Base-by-base conservation (phyloP, 345 rosid species). In the Balakata baccata region DNA sequence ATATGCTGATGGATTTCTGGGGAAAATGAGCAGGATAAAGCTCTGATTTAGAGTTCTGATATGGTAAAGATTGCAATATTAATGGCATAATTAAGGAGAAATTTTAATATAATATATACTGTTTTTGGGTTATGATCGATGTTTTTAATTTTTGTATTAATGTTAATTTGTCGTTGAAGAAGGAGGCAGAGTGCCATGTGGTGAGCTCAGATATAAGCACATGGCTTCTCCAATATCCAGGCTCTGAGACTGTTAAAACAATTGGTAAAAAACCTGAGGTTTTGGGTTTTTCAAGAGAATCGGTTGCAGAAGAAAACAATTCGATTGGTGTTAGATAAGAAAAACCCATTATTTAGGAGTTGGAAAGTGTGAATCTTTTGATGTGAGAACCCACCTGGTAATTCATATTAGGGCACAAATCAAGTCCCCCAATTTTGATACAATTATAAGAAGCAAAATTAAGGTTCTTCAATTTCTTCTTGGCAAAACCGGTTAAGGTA, bases 171-270 rank as follows among this genome's bases (percentile, higher is more conserved):
- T 74, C 16, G 17, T 52, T 64, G 71, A 76, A 74, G 45, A 45
- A 71, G 73, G 68, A 53, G 64, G 75, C 7, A 37, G 58, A 14
- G 58, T 79, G 83, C 86, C 89, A 85, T 81, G 87, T 87, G 87
- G 80, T 81, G 86, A 85, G 80, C 81, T 75, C 87, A 79, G 87
- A 78, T 74, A 77, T 74, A 16, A 66, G 86, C 91, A 87, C 91
- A 87, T 85, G 91, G 79, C 81, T 83, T 72, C 85, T 81, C 88
- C 61, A 47, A 79, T 81, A 77, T 76, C 87, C 86, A 84, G 80
- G 90, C 82, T 71, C 78, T 78, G 80, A 78, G 69, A 75, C 78
- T 64, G 83, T 77, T 80, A 29, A 61, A 72, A 60, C 57, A 41
- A 53, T 67, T 9, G 77, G 52, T 73, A 0, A 72, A 67, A 29